A percentile compares a stretch with the other conserved stretches of the same genome.
phyloP scores from a whole-genome alignment of 202 grass and related monocot genomes.

The Panicum hallii region DNA sequence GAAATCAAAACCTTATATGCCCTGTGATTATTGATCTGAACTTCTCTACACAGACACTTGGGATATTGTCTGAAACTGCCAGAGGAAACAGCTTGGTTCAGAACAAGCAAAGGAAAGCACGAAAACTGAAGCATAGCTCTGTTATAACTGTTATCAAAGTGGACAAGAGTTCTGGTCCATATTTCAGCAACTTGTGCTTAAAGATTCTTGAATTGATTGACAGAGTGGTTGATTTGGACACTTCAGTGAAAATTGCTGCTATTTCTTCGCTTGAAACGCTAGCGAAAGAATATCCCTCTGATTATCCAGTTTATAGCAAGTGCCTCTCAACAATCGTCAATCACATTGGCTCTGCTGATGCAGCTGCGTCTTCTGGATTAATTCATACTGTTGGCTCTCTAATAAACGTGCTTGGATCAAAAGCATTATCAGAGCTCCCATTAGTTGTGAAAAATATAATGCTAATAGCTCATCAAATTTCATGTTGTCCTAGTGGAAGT shows the following conservation, averaged over 20 bases:
- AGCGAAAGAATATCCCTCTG: slow-evolving; percentile 75
- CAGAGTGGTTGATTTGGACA: slow-evolving; percentile 42
- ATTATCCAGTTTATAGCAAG: slow-evolving; percentile 67
- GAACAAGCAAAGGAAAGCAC: slow-evolving; percentile 65
- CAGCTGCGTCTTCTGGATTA: slow-evolving; percentile 63
- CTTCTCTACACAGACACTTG: slow-evolving; percentile 71
- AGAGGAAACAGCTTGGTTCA: slow-evolving; percentile 59
- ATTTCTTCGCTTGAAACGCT: slow-evolving; percentile 83
- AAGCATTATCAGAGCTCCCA: slow-evolving; percentile 79
- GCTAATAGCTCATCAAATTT: slow-evolving; percentile 67
- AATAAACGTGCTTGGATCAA: slow-evolving; percentile 83
- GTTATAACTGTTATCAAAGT: slow-evolving; percentile 46
- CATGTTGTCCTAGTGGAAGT: slow-evolving; percentile 57
- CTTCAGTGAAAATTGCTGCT: slow-evolving; percentile 67
- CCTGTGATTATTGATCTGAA: slow-evolving; percentile 20
- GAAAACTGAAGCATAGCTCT: slow-evolving; percentile 54
- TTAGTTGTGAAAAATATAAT: slow-evolving; percentile 85
- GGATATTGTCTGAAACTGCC: slow-evolving; percentile 74
- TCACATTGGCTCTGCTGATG: slow-evolving; percentile 64
- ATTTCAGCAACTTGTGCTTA: slow-evolving; percentile 69
- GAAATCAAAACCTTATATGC: slow-evolving; percentile 3
- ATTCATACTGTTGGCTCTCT: slow-evolving; percentile 72
- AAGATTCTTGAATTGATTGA: slow-evolving; percentile 79
- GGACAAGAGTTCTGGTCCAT: slow-evolving; percentile 56
- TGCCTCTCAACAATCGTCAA: slow-evolving; percentile 68